These are phyloP conservation scores for Gonium pectorale DNA, from an alignment of 139 green algal genomes.

Conservation along the genomic window DNA sequence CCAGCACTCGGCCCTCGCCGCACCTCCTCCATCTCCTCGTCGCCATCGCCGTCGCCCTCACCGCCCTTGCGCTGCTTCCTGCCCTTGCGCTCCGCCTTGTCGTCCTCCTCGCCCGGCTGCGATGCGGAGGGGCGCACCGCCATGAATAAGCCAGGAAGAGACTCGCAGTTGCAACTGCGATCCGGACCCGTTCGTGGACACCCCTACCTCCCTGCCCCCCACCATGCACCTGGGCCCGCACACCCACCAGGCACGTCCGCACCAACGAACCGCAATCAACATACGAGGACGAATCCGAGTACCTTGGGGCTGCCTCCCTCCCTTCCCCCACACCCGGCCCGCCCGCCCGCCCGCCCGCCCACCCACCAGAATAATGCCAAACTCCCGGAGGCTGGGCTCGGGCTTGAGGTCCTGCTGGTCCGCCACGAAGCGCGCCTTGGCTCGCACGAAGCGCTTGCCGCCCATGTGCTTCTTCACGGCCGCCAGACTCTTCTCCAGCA, in stretches of 20 bases:
- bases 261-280: too few species aligned
- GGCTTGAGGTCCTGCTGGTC: constrained; percentile 77
- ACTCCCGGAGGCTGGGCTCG: constrained; percentile 60
- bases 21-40: constrained; percentile 34
- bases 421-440: constrained; percentile 71
- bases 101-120: constrained; percentile 37
- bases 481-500: constrained; percentile 74
- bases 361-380: constrained; percentile 14
- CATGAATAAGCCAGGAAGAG: too few species aligned
- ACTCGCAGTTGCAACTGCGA: too few species aligned
- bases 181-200: too few species aligned
- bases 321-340: not conserved
- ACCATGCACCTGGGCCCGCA: too few species aligned
- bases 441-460: constrained; percentile 69
- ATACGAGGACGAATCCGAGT: too few species aligned
- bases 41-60: not conserved
- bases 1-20: not conserved
- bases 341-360: not conserved
- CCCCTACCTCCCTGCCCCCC: too few species aligned
- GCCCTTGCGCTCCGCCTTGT: not conserved
- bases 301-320: too few species aligned
- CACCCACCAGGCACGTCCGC: too few species aligned
- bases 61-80: constrained; percentile 24
- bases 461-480: constrained; percentile 79
- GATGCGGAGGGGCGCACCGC: too few species aligned